Conservation (phyloP, 139 green algal genomes). For the Asterochloris sp. region DNA sequence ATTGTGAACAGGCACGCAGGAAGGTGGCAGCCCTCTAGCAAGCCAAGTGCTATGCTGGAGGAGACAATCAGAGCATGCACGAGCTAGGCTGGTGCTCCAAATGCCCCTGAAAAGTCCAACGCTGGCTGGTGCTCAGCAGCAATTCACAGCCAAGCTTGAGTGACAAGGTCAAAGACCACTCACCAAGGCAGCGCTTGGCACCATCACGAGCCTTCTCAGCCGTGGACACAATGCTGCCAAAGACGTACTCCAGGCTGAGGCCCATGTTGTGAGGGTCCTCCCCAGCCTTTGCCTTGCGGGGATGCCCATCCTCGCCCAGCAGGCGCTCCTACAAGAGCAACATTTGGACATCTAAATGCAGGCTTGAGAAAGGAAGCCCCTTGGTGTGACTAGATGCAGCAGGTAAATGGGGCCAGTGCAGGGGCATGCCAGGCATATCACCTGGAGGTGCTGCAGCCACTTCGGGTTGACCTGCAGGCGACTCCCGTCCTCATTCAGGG, state of each 20-base stretch:
- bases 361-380: neutral
- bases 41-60: no score
- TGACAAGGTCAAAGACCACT: neutral
- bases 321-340: conserved; percentile 39
- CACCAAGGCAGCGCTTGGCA: conserved; percentile 57
- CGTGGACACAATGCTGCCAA: conserved; percentile 82
- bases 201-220: conserved; percentile 82
- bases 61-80: no score
- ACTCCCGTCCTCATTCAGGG: conserved; percentile 39
- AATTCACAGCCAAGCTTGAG: no score
- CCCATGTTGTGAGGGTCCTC: conserved; percentile 64
- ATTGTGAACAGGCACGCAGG: no score
- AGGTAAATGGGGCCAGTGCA: no score
- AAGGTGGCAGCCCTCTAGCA: no score
- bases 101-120: no score
- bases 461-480: conserved; percentile 69
- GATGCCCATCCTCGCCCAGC: conserved; percentile 79
- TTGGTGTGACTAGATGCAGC: no score
- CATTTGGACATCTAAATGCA: neutral
- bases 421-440: no score
- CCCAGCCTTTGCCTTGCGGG: conserved; percentile 49
- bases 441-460: conserved; percentile 70
- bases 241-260: conserved; percentile 88
- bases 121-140: no score
- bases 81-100: no score